Base-by-base conservation (phyloP, 495 filamentous ascomycete species). In the Parathielavia appendiculata region DNA sequence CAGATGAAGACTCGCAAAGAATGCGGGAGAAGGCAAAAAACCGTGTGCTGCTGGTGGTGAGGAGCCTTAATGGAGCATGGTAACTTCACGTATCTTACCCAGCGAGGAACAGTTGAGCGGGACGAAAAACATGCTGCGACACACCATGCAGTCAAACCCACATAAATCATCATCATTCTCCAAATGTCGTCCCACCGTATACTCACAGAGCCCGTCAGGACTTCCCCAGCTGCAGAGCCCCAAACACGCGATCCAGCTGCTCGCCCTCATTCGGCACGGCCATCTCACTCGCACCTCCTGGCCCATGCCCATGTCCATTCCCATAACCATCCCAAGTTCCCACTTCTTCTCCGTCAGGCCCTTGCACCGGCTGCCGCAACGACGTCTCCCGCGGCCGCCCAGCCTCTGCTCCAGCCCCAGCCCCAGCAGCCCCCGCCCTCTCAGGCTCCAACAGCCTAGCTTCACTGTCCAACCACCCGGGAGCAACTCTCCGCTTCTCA, bases 391-490 rank as follows among this genome's bases (percentile, higher is more conserved):
- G 13, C 72, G 50, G 72, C 67, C 47, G 73, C 73, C 61, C 78
- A 49, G 13, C 78, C 60, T 19, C 56, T 23, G 32, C 39, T 16
- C 63, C 65, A 67, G 55, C 61, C 67, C 52, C 76, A 19, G 50
- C 58, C 40, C 5, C 26, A 1, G 56, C 60, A 40, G 44, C 58
- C 4, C 53, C 63, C 55, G 67, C 76, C 63, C 73, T 81, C 68
- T 83, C 77, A 5, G 93, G 93, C 74, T 92, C 84, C 47, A 98
- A 70, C 54, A 98, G 73, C 64, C 88, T 82, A 68, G 88, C 86
- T 30, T 96, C 89, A 38, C 89, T 87, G 69, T 98, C 93, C 65
- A 98, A 73, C 89, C 92, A 98, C 1, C 93, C 93, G 16, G 93
- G 93, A 41, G 93, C 93, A 36, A 96, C 79, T 19, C 91, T 79